Percentiles rank a stretch among this genome's conserved stretches.
phyloP scores from a whole-genome alignment of 257 asterid species.

The Ilex aquifolium region DNA sequence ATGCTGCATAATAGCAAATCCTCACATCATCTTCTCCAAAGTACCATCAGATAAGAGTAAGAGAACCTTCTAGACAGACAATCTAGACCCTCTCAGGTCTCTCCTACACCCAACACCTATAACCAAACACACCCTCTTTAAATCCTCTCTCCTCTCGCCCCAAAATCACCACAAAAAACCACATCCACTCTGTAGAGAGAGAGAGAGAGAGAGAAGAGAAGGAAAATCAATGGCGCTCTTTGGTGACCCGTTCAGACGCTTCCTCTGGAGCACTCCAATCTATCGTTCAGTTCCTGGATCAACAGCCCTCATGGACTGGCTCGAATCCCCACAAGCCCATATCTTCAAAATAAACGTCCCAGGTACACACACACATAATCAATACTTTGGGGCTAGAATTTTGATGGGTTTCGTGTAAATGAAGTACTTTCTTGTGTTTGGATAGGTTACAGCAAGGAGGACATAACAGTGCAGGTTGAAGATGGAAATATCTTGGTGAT shows the following conservation, averaged over 20 bases:
- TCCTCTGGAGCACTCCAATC: slow-evolving; percentile 44
- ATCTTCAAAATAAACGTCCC: slow-evolving; percentile 74
- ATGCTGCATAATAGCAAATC: no score
- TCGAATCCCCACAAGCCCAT: slow-evolving; percentile 61
- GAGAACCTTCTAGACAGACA: no score
- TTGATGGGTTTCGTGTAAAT: not conserved
- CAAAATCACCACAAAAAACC: no score
- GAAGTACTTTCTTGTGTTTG: not conserved
- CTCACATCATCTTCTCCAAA: no score
- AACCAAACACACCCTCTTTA: no score
- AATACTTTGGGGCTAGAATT: no score
- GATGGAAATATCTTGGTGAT: slow-evolving; percentile 61
- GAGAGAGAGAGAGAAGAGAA: no score
- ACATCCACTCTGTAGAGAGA: not conserved
- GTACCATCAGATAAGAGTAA: no score
- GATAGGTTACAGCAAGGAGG: slow-evolving; percentile 64
- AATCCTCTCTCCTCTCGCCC: not conserved
- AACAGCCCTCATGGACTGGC: slow-evolving; percentile 67
- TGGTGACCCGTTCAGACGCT: slow-evolving; percentile 61
- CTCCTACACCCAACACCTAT: no score
- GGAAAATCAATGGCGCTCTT: slow-evolving; percentile 42
- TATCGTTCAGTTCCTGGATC: slow-evolving; percentile 46
- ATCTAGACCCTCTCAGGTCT: no score
- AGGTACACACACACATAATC: slow-evolving; percentile 22
- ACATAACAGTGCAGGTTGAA: slow-evolving; percentile 63